Conservation (phyloP, 1,139 yeast species). For the Dujonia santamariae region DNA sequence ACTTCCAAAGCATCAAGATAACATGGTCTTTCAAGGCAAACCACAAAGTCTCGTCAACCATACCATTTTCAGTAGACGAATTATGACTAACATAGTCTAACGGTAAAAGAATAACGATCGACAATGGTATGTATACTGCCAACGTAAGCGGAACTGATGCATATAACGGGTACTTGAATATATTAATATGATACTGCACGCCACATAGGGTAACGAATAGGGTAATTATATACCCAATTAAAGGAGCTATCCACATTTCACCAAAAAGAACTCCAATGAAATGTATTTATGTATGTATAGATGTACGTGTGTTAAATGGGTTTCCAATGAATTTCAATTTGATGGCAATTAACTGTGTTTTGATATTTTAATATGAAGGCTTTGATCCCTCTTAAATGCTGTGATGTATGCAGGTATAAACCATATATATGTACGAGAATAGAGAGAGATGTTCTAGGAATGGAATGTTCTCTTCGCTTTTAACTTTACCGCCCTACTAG, state of each 20-base stretch:
- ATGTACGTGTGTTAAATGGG: no score
- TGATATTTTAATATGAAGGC: no score
- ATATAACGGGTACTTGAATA: conserved; percentile 34
- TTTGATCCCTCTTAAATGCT: no score
- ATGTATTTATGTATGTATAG: no score
- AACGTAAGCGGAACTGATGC: conserved; percentile 32
- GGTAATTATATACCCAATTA: conserved; percentile 26
- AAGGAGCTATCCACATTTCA: conserved; percentile 29
- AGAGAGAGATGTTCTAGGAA: no score
- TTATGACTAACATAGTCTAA: conserved; percentile 39
- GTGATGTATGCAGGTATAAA: no score
- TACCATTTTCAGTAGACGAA: conserved; percentile 9
- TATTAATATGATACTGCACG: conserved; percentile 34
- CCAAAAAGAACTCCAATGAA: no score
- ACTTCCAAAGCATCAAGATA: conserved; percentile 63
- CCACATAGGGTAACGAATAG: conserved; percentile 32
- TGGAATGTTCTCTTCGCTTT: no score
- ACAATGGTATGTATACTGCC: conserved; percentile 43
- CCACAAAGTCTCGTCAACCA: conserved; percentile 16
- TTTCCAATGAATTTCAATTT: no score
- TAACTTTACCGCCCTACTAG: no score
- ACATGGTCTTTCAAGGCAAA: conserved; percentile 36
- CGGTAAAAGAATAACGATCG: conserved; percentile 40
- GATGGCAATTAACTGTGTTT: no score
- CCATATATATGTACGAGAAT: no score